Percentiles rank a stretch among this genome's conserved stretches.
phyloP scores from a whole-genome alignment of 805 yeast genomes.

The Nadsonia fulvescens region DNA sequence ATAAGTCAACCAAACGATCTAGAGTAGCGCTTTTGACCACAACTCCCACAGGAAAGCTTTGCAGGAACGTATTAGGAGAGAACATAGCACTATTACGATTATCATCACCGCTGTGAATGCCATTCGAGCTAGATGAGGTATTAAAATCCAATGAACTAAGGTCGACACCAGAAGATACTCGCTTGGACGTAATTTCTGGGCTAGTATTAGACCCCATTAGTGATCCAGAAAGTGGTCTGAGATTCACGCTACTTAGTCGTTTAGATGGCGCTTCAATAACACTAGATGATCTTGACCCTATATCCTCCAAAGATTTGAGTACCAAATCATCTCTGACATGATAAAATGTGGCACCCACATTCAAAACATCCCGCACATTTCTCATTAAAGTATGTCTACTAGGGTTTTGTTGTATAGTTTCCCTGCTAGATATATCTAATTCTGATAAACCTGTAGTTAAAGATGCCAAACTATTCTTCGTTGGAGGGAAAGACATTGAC shows the following conservation, averaged over 20 bases:
- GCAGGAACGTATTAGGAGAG: too few species aligned
- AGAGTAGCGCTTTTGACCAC: conserved; percentile 52
- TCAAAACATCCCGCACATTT: conserved; percentile 44
- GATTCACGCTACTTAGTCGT: conserved; percentile 23
- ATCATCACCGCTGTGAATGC: background rate
- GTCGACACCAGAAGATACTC: conserved; percentile 1
- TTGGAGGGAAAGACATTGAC: conserved; percentile 21
- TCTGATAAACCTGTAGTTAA: conserved; percentile 29
- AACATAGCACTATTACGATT: background rate
- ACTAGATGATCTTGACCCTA: conserved; percentile 26
- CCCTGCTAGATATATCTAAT: conserved; percentile 24
- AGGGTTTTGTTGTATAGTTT: conserved; percentile 16
- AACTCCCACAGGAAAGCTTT: conserved; percentile 25
- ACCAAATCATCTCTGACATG: conserved; percentile 37
- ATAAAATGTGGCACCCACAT: conserved; percentile 39
- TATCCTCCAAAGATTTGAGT: conserved; percentile 34
- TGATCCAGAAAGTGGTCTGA: conserved; percentile 11
- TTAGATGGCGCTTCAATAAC: conserved; percentile 29
- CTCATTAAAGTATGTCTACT: conserved; percentile 32
- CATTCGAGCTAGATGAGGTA: too few species aligned
- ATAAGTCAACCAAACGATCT: conserved; percentile 60
- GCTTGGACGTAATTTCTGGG: conserved; percentile 4
- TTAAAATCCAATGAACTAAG: too few species aligned
- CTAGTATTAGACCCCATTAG: conserved; percentile 1
- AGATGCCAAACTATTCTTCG: conserved; percentile 8